Evolutionary conservation across 2,329 filamentous ascomycete species (phyloP).

Genomic region (Colletotrichum camelliae): DNA sequence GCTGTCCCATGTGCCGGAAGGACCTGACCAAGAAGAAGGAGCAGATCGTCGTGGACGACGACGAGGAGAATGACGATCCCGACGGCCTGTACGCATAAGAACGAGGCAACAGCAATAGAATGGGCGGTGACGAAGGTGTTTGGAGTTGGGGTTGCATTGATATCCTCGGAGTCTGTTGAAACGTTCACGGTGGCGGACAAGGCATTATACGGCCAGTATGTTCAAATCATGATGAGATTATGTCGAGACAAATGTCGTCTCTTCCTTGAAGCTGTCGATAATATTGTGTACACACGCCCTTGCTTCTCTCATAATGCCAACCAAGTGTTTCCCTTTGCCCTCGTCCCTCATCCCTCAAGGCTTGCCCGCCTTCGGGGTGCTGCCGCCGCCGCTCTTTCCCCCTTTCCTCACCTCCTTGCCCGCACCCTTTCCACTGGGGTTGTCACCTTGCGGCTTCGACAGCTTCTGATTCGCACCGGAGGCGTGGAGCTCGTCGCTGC

Average conservation of each 20-base stretch:
- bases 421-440: conserved; percentile 35
- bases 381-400: conserved; percentile 36
- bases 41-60: conserved; percentile 49
- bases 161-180: not conserved
- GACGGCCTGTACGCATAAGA: conserved; percentile 51
- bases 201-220: not conserved
- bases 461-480: conserved; percentile 52
- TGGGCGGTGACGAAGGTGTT: not conserved
- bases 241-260: not conserved
- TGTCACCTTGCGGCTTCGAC: conserved; percentile 43
- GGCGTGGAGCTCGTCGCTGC: conserved; percentile 41
- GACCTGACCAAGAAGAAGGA: conserved; percentile 63
- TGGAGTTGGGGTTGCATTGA: conserved; percentile 11
- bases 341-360: not conserved
- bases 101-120: not conserved
- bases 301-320: not conserved
- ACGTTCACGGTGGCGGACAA: not conserved
- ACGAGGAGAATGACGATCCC: conserved; percentile 57
- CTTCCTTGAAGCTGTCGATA: not conserved
- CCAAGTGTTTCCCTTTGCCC: not conserved
- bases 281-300: not conserved
- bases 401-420: conserved; percentile 39
- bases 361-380: conserved; percentile 35
- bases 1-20: conserved; percentile 67
- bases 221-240: not conserved